Base-by-base conservation (phyloP, 2,329 filamentous ascomycete genomes). In the Aspergillus tubingensis region DNA sequence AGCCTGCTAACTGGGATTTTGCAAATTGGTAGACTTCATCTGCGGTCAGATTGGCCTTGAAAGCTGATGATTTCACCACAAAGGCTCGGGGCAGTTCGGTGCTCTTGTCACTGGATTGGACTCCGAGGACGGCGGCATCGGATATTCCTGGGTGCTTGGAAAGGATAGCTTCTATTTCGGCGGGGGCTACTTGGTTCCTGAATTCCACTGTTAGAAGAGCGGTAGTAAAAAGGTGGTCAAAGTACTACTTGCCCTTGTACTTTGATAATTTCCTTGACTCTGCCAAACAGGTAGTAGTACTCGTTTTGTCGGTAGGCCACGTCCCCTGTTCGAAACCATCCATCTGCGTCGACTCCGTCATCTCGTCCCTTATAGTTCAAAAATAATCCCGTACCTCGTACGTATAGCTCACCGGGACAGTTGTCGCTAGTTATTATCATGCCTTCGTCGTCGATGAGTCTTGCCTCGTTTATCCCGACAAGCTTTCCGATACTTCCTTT, bases 401-500 rank as follows among this genome's bases (percentile, higher is more conserved):
- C n/a, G 39, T 41, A 47, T 13, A 55, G 17, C 53, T 55, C 53
- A 1, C 53, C 53, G n/a, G 53, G 23, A 2, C 15, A n/a, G 6
- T 32, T 41, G 11, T 55, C 53, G 17, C 6, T 39, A 11, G 11
- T 4, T 15, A 55, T 44, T 2, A 55, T n/a, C 2, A 3, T n/a
- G 3, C 17, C n/a, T 10, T 23, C n/a, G 61, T 7, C 72, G 49
- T 66, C 65, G 6, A 72, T 32, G 21, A 77, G 53, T 51, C 69
- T 73, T 39, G 71, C 57, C 36, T 65, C 62, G 44, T 65, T 61
- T 13, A 25, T 30, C 10, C 76, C 76, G 2, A 38, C 38, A 17
- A 76, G 68, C 15, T 81, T 53, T 15, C 79, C 67, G 2, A 73
- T 67, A 11, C 81, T 81, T 2, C 82, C 74, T 41, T 79, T 80